These are phyloP conservation scores for Claviceps fusiformis DNA, from an alignment of 2,329 filamentous ascomycete genomes.

Conservation along the genomic window DNA sequence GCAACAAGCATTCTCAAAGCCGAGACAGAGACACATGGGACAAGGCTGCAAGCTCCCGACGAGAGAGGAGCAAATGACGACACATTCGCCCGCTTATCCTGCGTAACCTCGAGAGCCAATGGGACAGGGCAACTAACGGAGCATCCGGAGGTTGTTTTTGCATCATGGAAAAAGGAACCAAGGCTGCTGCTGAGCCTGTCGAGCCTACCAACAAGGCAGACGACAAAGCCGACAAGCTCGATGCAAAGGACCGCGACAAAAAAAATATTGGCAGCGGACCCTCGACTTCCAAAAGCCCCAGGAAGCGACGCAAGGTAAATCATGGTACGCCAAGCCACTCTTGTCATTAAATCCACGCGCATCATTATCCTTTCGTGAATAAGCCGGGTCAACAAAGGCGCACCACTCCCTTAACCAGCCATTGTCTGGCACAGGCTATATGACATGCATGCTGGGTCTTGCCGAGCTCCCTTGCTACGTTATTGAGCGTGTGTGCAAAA, in stretches of 20 bases:
- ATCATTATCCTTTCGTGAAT: neutral
- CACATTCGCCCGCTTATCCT: constrained; percentile 15
- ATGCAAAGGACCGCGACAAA: constrained; percentile 3
- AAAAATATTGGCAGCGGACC: neutral
- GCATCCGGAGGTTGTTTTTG: constrained; percentile 15
- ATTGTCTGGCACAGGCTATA: neutral
- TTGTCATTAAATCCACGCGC: neutral
- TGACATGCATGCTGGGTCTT: neutral
- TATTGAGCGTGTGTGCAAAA: neutral
- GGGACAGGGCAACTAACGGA: constrained; percentile 13
- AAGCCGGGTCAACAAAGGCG: neutral
- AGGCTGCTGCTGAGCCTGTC: constrained; percentile 6
- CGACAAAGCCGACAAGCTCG: constrained; percentile 9
- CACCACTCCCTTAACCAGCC: neutral
- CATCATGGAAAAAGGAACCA: constrained; percentile 19
- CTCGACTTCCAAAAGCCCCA: constrained; percentile 41
- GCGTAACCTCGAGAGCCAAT: constrained; percentile 20
- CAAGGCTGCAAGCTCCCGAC: constrained; percentile 16
- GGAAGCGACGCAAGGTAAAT: constrained; percentile 81
- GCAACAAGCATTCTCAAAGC: neutral
- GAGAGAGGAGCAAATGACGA: constrained; percentile 15
- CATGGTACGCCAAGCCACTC: constrained; percentile 50
- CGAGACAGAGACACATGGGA: constrained; percentile 1
- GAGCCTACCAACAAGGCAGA: constrained; percentile 14
- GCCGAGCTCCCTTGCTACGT: neutral